Conservation (phyloP, 495 filamentous ascomycete genomes). For the Podospora pseudoanserina region DNA sequence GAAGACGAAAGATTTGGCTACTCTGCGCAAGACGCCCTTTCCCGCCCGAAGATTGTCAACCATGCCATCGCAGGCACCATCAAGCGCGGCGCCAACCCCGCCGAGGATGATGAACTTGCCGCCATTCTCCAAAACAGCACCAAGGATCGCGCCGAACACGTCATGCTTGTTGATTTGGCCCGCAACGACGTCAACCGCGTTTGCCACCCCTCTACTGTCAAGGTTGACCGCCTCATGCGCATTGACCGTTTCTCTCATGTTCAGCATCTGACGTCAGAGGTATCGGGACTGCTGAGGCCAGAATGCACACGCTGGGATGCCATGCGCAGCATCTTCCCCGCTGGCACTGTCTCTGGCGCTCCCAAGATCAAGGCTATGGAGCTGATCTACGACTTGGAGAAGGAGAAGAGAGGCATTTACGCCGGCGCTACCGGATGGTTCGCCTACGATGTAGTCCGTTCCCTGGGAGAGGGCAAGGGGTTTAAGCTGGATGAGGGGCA, state of each 20-base stretch:
- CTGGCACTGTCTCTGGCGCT: constrained; percentile 88
- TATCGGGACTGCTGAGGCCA: constrained; percentile 76
- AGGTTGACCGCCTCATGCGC: constrained; percentile 90
- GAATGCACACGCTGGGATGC: constrained; percentile 92
- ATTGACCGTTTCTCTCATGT: constrained; percentile 96
- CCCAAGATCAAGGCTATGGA: constrained; percentile 97
- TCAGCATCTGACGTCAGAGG: constrained; percentile 93
- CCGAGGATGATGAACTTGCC: constrained; percentile 78
- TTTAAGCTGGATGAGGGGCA: constrained; percentile 57
- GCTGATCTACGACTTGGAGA: constrained; percentile 89
- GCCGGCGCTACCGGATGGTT: constrained; percentile 97
- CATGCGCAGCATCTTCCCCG: constrained; percentile 93
- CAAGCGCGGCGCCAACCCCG: constrained; percentile 71
- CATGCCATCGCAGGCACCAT: constrained; percentile 97
- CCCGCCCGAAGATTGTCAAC: constrained; percentile 79
- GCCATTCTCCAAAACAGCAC: constrained; percentile 71
- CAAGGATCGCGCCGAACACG: constrained; percentile 95
- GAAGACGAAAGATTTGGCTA: constrained; percentile 29
- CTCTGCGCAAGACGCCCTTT: constrained; percentile 22
- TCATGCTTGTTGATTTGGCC: constrained; percentile 98
- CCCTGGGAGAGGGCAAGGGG: constrained; percentile 39
- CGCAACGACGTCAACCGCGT: constrained; percentile 96
- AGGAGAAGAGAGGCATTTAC: constrained; percentile 91
- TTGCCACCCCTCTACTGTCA: constrained; percentile 83
- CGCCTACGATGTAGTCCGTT: constrained; percentile 56